phyloP scores from a whole-genome alignment of 768 basidiomycete species.

The Tricholoma saponaceum region DNA sequence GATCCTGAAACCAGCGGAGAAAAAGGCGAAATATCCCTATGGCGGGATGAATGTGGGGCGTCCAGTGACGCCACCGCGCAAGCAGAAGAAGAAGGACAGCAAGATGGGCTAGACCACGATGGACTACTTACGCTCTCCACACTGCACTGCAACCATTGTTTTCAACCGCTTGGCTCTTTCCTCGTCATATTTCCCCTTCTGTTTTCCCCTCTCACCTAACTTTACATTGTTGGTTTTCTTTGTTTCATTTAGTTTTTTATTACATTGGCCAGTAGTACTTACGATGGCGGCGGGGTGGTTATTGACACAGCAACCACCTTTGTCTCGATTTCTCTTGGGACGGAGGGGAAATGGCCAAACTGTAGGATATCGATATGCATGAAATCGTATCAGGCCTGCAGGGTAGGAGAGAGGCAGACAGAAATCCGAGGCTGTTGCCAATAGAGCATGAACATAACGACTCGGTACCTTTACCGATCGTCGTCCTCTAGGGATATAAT shows the following conservation, averaged over 20 bases:
- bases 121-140: constrained; percentile 13
- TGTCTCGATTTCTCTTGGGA: too few relatives aligned
- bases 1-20: constrained; percentile 99
- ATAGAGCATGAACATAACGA: too few relatives aligned
- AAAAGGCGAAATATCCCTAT: constrained; percentile 92
- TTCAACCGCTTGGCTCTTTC: constrained; percentile 3
- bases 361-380: background rate
- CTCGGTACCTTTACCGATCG: too few relatives aligned
- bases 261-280: constrained; percentile 1
- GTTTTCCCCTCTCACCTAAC: constrained; percentile 5
- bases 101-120: constrained; percentile 43
- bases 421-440: too few relatives aligned
- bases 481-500: too few relatives aligned
- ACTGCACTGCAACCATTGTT: constrained; percentile 10
- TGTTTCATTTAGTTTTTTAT: constrained; percentile 3
- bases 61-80: constrained; percentile 93
- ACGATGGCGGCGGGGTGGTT: background rate
- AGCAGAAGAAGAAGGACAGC: constrained; percentile 94
- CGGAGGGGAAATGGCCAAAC: background rate
- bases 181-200: constrained; percentile 1
- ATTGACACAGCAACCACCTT: background rate
- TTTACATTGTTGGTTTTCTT: constrained; percentile 11
- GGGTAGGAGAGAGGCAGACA: too few relatives aligned
- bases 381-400: too few relatives aligned
- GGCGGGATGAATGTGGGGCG: constrained; percentile 84